Evolutionary conservation across 768 basidiomycete species (phyloP).

Genomic region (Suillus brevipes): DNA sequence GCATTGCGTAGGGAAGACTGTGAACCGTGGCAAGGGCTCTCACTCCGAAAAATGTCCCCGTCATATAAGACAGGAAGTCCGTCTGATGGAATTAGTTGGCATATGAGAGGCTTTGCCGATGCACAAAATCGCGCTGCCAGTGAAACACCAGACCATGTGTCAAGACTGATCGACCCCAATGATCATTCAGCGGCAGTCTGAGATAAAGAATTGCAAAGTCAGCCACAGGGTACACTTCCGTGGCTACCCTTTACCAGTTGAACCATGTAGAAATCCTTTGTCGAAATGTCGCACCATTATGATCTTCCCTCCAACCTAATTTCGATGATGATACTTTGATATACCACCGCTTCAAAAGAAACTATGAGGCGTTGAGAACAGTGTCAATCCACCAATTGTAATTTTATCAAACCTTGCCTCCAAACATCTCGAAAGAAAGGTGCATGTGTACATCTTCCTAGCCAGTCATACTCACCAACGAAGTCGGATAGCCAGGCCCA

Average conservation of each 20-base stretch:
- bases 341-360: no score
- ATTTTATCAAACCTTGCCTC: neutral
- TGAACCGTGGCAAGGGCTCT: neutral
- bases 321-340: neutral
- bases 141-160: no score
- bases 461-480: neutral
- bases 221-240: neutral
- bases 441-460: neutral
- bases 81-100: neutral
- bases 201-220: no score
- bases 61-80: slow-evolving; percentile 15
- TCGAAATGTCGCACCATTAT: neutral
- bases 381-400: neutral
- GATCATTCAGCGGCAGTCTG: no score
- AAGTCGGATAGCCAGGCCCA: neutral
- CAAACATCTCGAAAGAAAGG: neutral
- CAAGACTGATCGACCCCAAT: no score
- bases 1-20: slow-evolving; percentile 4
- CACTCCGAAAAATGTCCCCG: neutral
- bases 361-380: neutral
- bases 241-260: neutral
- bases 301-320: neutral
- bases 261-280: neutral
- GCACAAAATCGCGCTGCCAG: no score
- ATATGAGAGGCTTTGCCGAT: neutral